Evolutionary conservation across 2,329 filamentous ascomycete species (phyloP).

Genomic region (Sarocladium brachiariae): DNA sequence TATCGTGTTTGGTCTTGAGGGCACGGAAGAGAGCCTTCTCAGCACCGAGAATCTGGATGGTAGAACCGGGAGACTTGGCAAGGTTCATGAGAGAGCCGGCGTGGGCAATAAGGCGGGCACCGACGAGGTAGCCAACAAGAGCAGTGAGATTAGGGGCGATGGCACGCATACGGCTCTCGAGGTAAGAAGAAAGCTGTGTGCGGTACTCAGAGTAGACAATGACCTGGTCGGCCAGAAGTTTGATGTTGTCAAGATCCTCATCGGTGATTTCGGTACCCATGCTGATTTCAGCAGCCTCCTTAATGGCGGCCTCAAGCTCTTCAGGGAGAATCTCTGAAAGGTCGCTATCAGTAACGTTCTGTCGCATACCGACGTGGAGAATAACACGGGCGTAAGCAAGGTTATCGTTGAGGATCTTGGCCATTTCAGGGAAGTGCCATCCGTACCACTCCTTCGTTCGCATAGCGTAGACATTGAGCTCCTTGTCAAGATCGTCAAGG

Average conservation of each 20-base stretch:
- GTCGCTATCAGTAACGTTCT: constrained; percentile 68
- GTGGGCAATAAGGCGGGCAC: constrained; percentile 90
- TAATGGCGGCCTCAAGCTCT: constrained; percentile 86
- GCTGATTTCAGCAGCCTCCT: constrained; percentile 89
- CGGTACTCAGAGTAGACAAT: constrained; percentile 89
- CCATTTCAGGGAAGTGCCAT: constrained; percentile 99
- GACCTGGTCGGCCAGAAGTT: constrained; percentile 86
- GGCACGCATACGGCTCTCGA: constrained; percentile 89
- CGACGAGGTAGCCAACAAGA: constrained; percentile 87
- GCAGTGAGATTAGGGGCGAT: constrained; percentile 94
- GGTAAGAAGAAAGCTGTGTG: constrained; percentile 77
- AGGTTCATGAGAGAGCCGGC: constrained; percentile 90
- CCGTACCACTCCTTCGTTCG: constrained; percentile 99
- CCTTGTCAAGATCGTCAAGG: constrained; percentile 95
- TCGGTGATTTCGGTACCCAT: constrained; percentile 97
- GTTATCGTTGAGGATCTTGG: constrained; percentile 96
- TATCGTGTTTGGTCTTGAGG: constrained; percentile 98
- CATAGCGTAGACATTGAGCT: constrained; percentile 98
- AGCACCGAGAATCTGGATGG: constrained; percentile 95
- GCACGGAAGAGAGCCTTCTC: constrained; percentile 98
- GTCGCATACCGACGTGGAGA: constrained; percentile 80
- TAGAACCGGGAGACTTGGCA: constrained; percentile 90
- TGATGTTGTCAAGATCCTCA: constrained; percentile 89
- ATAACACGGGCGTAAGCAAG: constrained; percentile 87
- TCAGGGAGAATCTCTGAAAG: constrained; percentile 89